These are phyloP conservation scores for Exobasidium cylindrosporum DNA, from an alignment of 1,284 basidiomycete species.

Conservation along the genomic window DNA sequence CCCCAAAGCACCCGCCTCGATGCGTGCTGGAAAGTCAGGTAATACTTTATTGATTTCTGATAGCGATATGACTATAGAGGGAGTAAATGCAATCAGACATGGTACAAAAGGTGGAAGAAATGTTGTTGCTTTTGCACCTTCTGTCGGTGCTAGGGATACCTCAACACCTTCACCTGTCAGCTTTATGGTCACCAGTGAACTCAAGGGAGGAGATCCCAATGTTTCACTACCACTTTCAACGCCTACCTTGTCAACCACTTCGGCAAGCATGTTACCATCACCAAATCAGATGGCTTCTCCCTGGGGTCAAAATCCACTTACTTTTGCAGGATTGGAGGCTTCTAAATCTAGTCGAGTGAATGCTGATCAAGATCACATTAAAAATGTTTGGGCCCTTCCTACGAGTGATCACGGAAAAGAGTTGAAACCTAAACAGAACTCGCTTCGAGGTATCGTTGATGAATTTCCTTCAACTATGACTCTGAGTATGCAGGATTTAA, in stretches of 20 bases:
- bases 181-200: constrained; percentile 50
- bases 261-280: not conserved
- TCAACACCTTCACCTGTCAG: constrained; percentile 38
- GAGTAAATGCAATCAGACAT: not conserved
- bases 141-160: constrained; percentile 1
- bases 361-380: constrained; percentile 29
- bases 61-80: not conserved
- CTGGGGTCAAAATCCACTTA: constrained; percentile 45
- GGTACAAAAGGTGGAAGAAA: constrained; percentile 23
- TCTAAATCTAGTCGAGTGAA: not conserved
- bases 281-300: constrained; percentile 19
- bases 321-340: constrained; percentile 24
- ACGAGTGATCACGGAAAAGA: not conserved
- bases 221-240: not conserved
- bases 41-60: not conserved
- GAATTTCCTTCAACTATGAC: constrained; percentile 33
- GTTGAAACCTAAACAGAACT: constrained; percentile 34
- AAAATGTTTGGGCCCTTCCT: constrained; percentile 43
- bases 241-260: not conserved
- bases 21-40: no score
- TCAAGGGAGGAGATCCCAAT: constrained; percentile 18
- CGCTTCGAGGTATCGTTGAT: constrained; percentile 39
- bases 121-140: constrained; percentile 31
- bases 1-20: not conserved
- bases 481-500: constrained; percentile 3